phyloP scores from a whole-genome alignment of 2,329 filamentous ascomycete genomes.

The Fusarium sp. region DNA sequence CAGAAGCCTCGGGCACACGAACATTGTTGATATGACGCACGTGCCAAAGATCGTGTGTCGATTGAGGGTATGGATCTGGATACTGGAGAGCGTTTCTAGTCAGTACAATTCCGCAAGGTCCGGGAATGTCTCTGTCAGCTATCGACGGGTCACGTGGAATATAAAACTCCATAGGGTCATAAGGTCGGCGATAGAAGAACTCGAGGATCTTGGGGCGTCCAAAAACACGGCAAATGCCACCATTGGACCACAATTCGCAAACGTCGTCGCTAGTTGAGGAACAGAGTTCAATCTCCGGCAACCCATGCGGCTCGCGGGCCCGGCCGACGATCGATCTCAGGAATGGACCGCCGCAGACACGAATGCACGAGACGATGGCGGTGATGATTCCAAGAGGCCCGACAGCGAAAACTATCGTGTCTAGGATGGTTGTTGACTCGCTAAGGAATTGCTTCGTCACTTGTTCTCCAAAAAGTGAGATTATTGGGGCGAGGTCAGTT shows the following conservation, averaged over 20 bases:
- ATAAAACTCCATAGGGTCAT: not conserved
- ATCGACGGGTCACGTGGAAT: no score
- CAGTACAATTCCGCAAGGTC: not conserved
- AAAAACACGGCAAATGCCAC: not conserved
- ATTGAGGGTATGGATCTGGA: no score
- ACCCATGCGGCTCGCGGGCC: not conserved
- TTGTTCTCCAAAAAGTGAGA: constrained; percentile 1
- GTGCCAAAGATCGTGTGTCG: no score
- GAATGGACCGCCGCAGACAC: not conserved
- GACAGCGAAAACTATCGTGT: not conserved
- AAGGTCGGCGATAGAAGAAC: not conserved
- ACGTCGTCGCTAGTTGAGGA: not conserved
- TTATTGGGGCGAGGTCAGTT: constrained; percentile 1
- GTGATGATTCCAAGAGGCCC: not conserved
- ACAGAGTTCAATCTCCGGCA: not conserved
- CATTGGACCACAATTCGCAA: not conserved
- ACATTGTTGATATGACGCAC: no score
- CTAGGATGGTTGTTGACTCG: not conserved
- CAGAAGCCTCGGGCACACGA: no score
- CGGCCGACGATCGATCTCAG: not conserved
- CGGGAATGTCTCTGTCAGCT: no score
- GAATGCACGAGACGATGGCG: not conserved
- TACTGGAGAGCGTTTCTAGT: no score
- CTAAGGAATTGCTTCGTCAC: not conserved
- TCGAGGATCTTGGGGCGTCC: not conserved